Percentiles rank a stretch among this genome's conserved stretches.
These are phyloP conservation scores for cucumber (Cucumis sativus) DNA, from an alignment of 306 rosid genomes.

Conservation along the genomic window DNA sequence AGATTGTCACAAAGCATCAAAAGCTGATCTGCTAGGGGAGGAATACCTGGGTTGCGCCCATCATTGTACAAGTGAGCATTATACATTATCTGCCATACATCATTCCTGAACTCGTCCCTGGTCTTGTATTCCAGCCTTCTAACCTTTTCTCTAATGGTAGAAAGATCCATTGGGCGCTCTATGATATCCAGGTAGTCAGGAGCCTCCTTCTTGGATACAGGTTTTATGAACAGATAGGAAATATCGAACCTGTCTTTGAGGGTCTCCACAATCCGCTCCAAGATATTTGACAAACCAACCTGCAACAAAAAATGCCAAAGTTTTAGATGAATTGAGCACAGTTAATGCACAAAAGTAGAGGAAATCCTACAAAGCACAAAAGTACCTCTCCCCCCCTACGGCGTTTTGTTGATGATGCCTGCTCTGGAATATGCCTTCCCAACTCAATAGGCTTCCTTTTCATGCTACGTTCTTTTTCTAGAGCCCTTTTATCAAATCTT, in stretches of 20 bases:
- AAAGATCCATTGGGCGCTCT: conserved; percentile 84
- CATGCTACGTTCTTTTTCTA: conserved; percentile 53
- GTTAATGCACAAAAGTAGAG: not conserved
- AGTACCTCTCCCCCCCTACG: conserved; percentile 95
- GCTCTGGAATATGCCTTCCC: conserved; percentile 49
- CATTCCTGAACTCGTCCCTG: conserved; percentile 80
- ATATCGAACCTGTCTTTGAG: conserved; percentile 58
- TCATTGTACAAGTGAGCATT: conserved; percentile 83
- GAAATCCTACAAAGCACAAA: conserved; percentile 15
- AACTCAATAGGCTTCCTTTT: conserved; percentile 59
- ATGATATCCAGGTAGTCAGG: conserved; percentile 78
- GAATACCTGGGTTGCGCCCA: conserved; percentile 81
- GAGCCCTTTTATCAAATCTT: conserved; percentile 57
- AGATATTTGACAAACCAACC: conserved; percentile 95
- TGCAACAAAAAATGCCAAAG: conserved; percentile 1
- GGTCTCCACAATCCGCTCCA: conserved; percentile 71
- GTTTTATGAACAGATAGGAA: conserved; percentile 63
- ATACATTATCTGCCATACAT: conserved; percentile 67
- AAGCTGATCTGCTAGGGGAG: conserved; percentile 89
- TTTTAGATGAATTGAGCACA: not conserved
- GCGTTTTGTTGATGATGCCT: conserved; percentile 51
- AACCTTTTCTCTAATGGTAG: conserved; percentile 71
- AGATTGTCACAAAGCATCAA: conserved; percentile 76
- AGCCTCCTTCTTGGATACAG: conserved; percentile 83
- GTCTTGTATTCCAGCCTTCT: conserved; percentile 82